Base-by-base conservation (phyloP, 2,329 filamentous ascomycete species). In the Allantophomopsis cytisporea region DNA sequence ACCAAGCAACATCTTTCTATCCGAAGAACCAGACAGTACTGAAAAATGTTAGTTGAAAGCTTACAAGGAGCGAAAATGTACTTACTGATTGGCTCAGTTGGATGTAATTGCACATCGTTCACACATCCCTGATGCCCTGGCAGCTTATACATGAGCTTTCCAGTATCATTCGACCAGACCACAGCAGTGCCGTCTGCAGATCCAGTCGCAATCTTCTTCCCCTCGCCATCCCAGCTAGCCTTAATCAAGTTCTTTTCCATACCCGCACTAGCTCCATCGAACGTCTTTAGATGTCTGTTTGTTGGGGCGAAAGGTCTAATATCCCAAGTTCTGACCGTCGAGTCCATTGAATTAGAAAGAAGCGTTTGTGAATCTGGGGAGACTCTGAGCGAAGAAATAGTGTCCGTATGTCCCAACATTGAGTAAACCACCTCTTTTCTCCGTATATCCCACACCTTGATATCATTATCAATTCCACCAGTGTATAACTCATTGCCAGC, bases 401-500 rank as follows among this genome's bases (percentile, higher is more conserved):
- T 96, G 56, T 98, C 91, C 39, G 77, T 81, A 58, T 98, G 91
- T 0, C 91, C 91, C 11, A 83, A 62, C 69, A 98, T 80, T 2
- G 82, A 81, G 60, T 96, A 95, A 5, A 86, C 77, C 2, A 93
- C 74, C 6, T 81, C 74, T 60, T 93, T 87, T 66, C 94, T 96
- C 48, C 91, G 78, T 54, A 96, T 64, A 60, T 98, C 91, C 89
- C 91, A 98, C 15, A 94, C 88, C 52, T 88, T 86, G 57, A 98
- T 94, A 51, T 93, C 87, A 55, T 96, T 95, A 63, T 96, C 91
- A 50, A 98, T 95, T 16, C 88, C 84, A 36, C 89, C 89, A 6
- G 84, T 83, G 59, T 91, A 98, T 18, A 98, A 76, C 62, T 96
- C 91, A 57, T 94, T 94, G 14, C 91, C 91, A 2, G 89, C 87